Conservation (phyloP, 2,329 filamentous ascomycete species). For the Pseudopithomyces chartarum region DNA sequence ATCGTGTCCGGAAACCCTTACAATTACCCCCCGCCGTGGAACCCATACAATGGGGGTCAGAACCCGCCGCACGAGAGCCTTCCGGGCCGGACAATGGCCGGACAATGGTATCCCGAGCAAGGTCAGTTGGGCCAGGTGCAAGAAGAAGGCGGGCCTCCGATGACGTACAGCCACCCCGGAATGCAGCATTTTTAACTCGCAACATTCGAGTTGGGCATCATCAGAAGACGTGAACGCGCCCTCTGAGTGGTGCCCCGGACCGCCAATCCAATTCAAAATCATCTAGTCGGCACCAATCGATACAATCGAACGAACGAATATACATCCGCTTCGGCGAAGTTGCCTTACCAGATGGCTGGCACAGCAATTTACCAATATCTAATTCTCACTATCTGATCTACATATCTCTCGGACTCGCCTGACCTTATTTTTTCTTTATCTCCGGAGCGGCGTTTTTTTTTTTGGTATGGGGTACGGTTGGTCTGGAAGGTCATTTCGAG, state of each 20-base stretch:
- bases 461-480: no score
- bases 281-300: not conserved
- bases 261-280: not conserved
- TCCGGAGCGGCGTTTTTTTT: no score
- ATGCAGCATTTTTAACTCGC: constrained; percentile 39
- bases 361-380: no score
- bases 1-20: constrained; percentile 36
- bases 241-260: not conserved
- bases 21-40: constrained; percentile 39
- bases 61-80: constrained; percentile 32
- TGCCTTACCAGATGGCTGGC: no score
- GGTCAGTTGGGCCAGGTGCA: constrained; percentile 41
- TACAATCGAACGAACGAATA: no score
- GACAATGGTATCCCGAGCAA: constrained; percentile 41
- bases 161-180: constrained; percentile 32
- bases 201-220: not conserved
- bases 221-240: not conserved
- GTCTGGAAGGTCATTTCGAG: no score
- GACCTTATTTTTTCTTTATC: no score
- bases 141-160: constrained; percentile 39
- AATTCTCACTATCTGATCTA: no score
- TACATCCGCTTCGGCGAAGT: no score
- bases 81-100: constrained; percentile 40
- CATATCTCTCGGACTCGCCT: no score
- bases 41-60: constrained; percentile 31